phyloP scores from a whole-genome alignment of 2,329 filamentous ascomycete species.

The Aureobasidium mangrovei region DNA sequence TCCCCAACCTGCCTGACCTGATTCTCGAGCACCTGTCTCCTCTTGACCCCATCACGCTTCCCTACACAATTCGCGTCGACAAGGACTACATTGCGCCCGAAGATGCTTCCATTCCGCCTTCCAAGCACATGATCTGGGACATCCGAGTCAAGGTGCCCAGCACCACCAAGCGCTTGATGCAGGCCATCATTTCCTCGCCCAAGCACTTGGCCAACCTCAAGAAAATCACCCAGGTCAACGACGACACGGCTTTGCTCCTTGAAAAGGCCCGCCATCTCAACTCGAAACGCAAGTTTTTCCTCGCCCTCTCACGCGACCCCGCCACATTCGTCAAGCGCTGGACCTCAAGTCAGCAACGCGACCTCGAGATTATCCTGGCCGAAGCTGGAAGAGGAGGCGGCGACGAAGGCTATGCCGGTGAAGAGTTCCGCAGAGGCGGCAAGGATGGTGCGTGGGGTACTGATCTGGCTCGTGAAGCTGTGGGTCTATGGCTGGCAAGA shows the following conservation, averaged over 20 bases:
- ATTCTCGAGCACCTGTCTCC: slow-evolving; percentile 62
- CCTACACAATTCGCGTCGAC: slow-evolving; percentile 92
- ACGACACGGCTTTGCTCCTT: slow-evolving; percentile 73
- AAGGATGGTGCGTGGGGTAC: slow-evolving; percentile 55
- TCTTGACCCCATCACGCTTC: slow-evolving; percentile 71
- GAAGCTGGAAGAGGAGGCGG: slow-evolving; percentile 56
- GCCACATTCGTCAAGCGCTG: slow-evolving; percentile 77
- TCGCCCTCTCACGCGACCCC: slow-evolving; percentile 68
- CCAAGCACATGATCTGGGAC: slow-evolving; percentile 79
- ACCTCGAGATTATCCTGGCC: slow-evolving; percentile 79
- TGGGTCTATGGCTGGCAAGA: slow-evolving; percentile 51
- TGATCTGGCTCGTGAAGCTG: slow-evolving; percentile 52
- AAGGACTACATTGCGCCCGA: slow-evolving; percentile 44
- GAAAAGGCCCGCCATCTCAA: slow-evolving; percentile 79
- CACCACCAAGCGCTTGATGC: slow-evolving; percentile 62
- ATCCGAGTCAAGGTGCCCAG: slow-evolving; percentile 78
- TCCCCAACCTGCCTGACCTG: slow-evolving; percentile 76
- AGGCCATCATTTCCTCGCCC: slow-evolving; percentile 31
- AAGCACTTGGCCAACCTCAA: slow-evolving; percentile 57
- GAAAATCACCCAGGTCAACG: slow-evolving; percentile 68
- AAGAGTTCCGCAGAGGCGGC: slow-evolving; percentile 61
- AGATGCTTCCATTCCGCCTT: slow-evolving; percentile 42
- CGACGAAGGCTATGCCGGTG: slow-evolving; percentile 44
- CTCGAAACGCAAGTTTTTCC: slow-evolving; percentile 83
- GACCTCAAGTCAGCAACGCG: slow-evolving; percentile 83